Percentiles rank a stretch among this genome's conserved stretches.
Evolutionary conservation across 2,329 filamentous ascomycete genomes (phyloP).

Genomic region (Exophiala spinifera): DNA sequence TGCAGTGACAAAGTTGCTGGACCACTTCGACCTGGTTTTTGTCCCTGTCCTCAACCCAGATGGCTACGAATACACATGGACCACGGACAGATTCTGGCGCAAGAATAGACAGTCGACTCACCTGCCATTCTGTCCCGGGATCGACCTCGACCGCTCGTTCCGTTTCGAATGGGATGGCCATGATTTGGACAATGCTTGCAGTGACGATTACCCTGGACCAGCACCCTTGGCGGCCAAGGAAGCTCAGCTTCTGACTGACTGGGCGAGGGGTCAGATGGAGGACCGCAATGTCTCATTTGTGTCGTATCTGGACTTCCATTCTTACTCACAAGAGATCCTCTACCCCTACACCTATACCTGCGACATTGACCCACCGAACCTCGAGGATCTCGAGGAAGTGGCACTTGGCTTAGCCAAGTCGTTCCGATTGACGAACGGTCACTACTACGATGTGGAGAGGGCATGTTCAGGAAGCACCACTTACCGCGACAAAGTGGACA

Average conservation of each 20-base stretch:
- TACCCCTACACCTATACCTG: slow-evolving; percentile 92
- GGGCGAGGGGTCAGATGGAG: slow-evolving; percentile 75
- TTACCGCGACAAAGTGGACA: slow-evolving; percentile 27
- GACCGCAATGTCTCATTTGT: slow-evolving; percentile 71
- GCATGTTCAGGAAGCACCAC: slow-evolving; percentile 78
- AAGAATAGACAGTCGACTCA: slow-evolving; percentile 86
- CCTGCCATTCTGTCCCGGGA: slow-evolving; percentile 76
- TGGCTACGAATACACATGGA: slow-evolving; percentile 92
- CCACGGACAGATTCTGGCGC: slow-evolving; percentile 86
- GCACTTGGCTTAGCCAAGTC: slow-evolving; percentile 84
- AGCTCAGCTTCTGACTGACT: slow-evolving; percentile 69
- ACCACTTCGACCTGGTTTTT: slow-evolving; percentile 83
- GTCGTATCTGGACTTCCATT: slow-evolving; percentile 87
- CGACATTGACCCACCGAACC: slow-evolving; percentile 69
- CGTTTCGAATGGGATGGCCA: slow-evolving; percentile 77
- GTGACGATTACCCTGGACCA: slow-evolving; percentile 82
- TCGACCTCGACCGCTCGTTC: slow-evolving; percentile 87
- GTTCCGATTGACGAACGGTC: slow-evolving; percentile 74
- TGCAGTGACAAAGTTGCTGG: slow-evolving; percentile 70
- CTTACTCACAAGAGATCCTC: slow-evolving; percentile 90
- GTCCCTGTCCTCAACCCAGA: slow-evolving; percentile 89
- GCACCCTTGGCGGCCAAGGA: slow-evolving; percentile 80
- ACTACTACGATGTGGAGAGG: slow-evolving; percentile 72
- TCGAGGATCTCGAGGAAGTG: slow-evolving; percentile 89
- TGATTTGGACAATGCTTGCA: slow-evolving; percentile 74